These are phyloP conservation scores for Oidiodendron maius DNA, from an alignment of 495 filamentous ascomycete genomes.

Conservation along the genomic window DNA sequence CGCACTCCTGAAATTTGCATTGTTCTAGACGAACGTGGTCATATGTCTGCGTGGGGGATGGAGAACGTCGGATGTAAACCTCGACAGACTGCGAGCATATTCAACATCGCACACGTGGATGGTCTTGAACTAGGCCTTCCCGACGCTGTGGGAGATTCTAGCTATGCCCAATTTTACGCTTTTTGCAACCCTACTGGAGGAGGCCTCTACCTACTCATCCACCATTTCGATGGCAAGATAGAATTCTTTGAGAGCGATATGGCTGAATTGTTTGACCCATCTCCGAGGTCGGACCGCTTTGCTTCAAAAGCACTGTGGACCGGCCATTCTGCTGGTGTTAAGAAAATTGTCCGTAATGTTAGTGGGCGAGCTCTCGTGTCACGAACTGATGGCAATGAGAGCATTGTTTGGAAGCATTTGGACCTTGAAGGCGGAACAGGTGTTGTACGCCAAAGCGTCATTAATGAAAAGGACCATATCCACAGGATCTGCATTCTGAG, in stretches of 20 bases:
- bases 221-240: slow-evolving; percentile 82
- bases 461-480: slow-evolving; percentile 69
- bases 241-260: slow-evolving; percentile 75
- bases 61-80: slow-evolving; percentile 80
- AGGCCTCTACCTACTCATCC: slow-evolving; percentile 69
- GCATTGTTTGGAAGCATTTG: slow-evolving; percentile 75
- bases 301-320: slow-evolving; percentile 61
- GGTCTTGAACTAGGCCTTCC: slow-evolving; percentile 62
- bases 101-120: slow-evolving; percentile 77
- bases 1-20: slow-evolving; percentile 82
- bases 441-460: slow-evolving; percentile 60
- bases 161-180: slow-evolving; percentile 65
- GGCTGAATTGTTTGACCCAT: slow-evolving; percentile 76
- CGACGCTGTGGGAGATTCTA: slow-evolving; percentile 30
- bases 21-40: slow-evolving; percentile 74
- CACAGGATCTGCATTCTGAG: slow-evolving; percentile 74
- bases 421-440: slow-evolving; percentile 38
- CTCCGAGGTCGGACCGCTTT: slow-evolving; percentile 58
- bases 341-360: slow-evolving; percentile 79
- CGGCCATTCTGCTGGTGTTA: slow-evolving; percentile 74
- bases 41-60: slow-evolving; percentile 92
- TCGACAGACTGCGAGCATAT: slow-evolving; percentile 63
- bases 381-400: slow-evolving; percentile 70
- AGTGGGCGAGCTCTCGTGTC: slow-evolving; percentile 77
- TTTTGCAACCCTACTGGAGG: slow-evolving; percentile 61